Base-by-base conservation (phyloP, 2,329 filamentous ascomycete species). In the Alternaria arborescens region DNA sequence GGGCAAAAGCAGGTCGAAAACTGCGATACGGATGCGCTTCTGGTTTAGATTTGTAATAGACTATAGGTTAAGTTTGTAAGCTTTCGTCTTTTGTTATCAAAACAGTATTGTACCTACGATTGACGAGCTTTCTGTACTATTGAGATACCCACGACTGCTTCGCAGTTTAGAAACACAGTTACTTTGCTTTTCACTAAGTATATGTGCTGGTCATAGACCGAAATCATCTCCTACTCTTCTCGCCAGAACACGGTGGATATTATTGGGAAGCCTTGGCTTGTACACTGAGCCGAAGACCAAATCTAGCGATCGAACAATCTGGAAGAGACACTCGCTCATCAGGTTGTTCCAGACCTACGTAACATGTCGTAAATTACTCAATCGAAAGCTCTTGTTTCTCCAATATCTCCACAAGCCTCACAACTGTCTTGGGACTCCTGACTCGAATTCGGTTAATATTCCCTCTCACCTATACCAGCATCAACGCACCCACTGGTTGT, bases 1-100 rank as follows among this genome's bases (percentile, higher is more conserved):
- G 75, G 73, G 1, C 69, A 72, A 59, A 57, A 55, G n/a, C 63
- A 70, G 11, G 41, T 67, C 32, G 47, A 58, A 16, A 60, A 55
- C 28, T 61, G 47, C 32, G 62, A 65, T 2, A 55, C 56, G 12
- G 59, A 65, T 3, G 40, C 60, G 1, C n/a, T 43, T 55, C 18
- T 55, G 22, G 11, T 38, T 8, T 32, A 20, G 10, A 20, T 24
- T 5, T 46, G 46, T 14, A 32, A 8, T 8, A 5, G 8, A 28
- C 28, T 32, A 44, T 22, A 12, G n/a, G 6, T 43, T 59, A 10
- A 4, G 2, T 52, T 42, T 34, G 11, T 8, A 34, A 4, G 36
- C 24, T 20, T 38, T 42, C 12, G 20, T 36, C 24, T 3, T 8
- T 22, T 24, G 20, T 14, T 24, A 26, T 50, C 32, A n/a, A 24